phyloP scores from a whole-genome alignment of 176 grass and related monocot species.

The Microstegium vimineum region DNA sequence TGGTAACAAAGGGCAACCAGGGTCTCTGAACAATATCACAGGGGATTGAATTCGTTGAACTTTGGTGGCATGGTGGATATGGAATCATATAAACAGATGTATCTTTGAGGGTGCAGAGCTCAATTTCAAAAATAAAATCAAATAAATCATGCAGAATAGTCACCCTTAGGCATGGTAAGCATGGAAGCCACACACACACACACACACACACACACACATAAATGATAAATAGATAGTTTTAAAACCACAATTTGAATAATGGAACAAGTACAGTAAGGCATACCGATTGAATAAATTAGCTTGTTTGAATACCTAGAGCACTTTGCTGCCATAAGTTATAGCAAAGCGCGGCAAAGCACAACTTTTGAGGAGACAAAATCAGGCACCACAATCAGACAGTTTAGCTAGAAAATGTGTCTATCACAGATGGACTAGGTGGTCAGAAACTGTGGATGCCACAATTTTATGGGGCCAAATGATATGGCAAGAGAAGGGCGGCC shows the following conservation, averaged over 20 bases:
- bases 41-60: not conserved
- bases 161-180: not conserved
- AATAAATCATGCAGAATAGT: not conserved
- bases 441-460: not conserved
- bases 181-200: not conserved
- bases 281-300: not conserved
- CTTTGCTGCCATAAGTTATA: not conserved
- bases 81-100: not conserved
- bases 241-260: not conserved
- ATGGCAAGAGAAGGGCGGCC: no score
- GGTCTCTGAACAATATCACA: not conserved
- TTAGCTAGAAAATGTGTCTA: not conserved
- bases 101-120: not conserved
- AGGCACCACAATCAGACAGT: not conserved
- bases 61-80: not conserved
- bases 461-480: not conserved
- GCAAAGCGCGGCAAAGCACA: not conserved
- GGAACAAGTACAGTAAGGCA: not conserved
- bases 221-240: not conserved
- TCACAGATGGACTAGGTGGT: not conserved
- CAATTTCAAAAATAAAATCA: not conserved
- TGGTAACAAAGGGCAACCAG: constrained; percentile 9
- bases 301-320: not conserved
- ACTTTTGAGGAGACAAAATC: not conserved
- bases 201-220: no score